Percentiles rank a stretch among this genome's conserved stretches.
These are phyloP conservation scores for Herpetomonas samuelpessoai DNA, from an alignment of 208 protist genomes.

Conservation along the genomic window DNA sequence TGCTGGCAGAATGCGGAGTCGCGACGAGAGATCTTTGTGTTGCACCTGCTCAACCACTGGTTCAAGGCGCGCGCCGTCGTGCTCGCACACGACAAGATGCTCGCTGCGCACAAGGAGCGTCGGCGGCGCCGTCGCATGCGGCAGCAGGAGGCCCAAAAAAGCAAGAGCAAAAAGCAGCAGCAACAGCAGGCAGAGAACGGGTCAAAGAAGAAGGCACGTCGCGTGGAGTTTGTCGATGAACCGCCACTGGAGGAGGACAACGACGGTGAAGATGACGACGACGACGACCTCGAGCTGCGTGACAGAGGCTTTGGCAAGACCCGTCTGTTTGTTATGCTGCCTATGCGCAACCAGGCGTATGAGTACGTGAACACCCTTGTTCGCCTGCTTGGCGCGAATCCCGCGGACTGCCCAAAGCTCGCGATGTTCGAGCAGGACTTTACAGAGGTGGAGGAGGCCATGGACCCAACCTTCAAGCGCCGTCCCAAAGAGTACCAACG, in stretches of 20 bases:
- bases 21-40: constrained; percentile 58
- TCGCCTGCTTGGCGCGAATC: constrained; percentile 53
- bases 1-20: constrained; percentile 73
- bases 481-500: constrained; percentile 90
- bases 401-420: constrained; percentile 65
- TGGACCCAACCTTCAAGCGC: constrained; percentile 79
- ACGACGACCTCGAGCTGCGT: constrained; percentile 72
- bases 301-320: constrained; percentile 95
- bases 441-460: constrained; percentile 81
- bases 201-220: neutral
- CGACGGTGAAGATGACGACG: constrained; percentile 24
- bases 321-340: constrained; percentile 91
- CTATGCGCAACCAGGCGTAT: constrained; percentile 91
- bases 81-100: constrained; percentile 64
- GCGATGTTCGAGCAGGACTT: constrained; percentile 86
- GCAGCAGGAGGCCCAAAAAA: constrained; percentile 1
- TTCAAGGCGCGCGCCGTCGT: constrained; percentile 79
- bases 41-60: constrained; percentile 87
- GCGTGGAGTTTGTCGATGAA: neutral
- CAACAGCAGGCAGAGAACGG: constrained; percentile 2
- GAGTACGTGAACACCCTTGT: constrained; percentile 87
- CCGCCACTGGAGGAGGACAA: neutral
- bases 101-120: constrained; percentile 23
- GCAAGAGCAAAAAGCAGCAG: neutral
- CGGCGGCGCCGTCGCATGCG: constrained; percentile 4